Evolutionary conservation across 441 rosid genomes (phyloP).

Genomic region (Pelargonium myrrhifolium): DNA sequence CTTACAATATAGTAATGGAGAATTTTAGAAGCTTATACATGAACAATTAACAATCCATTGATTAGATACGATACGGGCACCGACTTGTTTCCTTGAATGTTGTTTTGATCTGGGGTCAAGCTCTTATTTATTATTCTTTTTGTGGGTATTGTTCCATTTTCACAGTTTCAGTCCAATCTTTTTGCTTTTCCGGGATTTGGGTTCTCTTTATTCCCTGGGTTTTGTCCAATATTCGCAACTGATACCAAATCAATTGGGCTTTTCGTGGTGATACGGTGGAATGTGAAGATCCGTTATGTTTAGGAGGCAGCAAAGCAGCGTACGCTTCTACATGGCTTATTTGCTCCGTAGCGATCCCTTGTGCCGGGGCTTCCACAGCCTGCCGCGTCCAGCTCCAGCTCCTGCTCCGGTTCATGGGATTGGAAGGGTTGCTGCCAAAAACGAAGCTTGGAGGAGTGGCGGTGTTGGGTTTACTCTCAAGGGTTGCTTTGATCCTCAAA

Average conservation of each 20-base stretch:
- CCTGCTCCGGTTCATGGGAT: neutral
- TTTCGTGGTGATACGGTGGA: neutral
- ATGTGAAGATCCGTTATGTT: slow-evolving; percentile 3
- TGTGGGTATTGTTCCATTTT: no score
- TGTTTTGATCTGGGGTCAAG: no score
- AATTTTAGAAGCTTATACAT: no score
- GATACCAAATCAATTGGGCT: neutral
- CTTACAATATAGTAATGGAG: no score
- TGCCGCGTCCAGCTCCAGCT: slow-evolving; percentile 15
- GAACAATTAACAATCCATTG: no score
- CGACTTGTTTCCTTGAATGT: no score
- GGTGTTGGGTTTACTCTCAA: slow-evolving; percentile 36
- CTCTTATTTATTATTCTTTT: no score
- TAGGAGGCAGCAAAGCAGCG: slow-evolving; percentile 1
- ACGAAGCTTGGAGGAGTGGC: slow-evolving; percentile 25
- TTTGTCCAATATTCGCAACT: neutral
- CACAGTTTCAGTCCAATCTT: no score
- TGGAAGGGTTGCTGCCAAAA: slow-evolving; percentile 11
- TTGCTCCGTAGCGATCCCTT: slow-evolving; percentile 31
- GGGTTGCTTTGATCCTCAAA: slow-evolving; percentile 42
- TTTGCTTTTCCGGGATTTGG: neutral
- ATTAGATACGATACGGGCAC: no score
- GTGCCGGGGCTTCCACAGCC: slow-evolving; percentile 28
- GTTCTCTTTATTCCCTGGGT: neutral
- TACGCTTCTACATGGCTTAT: slow-evolving; percentile 36